Evolutionary conservation across 1,284 basidiomycete species (phyloP).

Genomic region (Austroboletus novae-zelandiae): DNA sequence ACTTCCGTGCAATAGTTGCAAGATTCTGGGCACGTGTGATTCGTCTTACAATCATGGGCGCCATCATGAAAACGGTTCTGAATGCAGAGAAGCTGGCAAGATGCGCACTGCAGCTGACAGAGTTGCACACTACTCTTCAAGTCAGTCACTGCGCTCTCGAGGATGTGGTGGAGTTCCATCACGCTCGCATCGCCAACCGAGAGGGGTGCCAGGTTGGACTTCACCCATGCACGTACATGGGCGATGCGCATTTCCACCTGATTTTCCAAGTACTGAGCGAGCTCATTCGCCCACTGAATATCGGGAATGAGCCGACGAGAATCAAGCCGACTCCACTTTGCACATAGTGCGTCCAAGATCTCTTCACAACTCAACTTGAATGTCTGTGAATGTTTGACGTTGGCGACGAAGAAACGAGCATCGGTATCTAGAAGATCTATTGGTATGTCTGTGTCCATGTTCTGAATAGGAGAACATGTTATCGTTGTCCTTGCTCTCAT

Average conservation of each 20-base stretch:
- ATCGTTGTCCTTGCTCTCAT: background rate
- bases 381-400: conserved; percentile 17
- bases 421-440: conserved; percentile 38
- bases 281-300: conserved; percentile 39
- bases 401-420: conserved; percentile 37
- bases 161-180: conserved; percentile 41
- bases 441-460: conserved; percentile 45
- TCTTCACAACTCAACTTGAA: conserved; percentile 24
- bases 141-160: conserved; percentile 42
- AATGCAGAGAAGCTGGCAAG: conserved; percentile 49
- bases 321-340: conserved; percentile 33
- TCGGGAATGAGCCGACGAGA: conserved; percentile 38
- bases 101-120: conserved; percentile 44
- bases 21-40: conserved; percentile 40
- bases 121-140: conserved; percentile 46
- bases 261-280: conserved; percentile 39
- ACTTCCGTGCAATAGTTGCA: conserved; percentile 44
- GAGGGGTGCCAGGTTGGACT: conserved; percentile 47
- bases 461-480: conserved; percentile 29
- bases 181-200: conserved; percentile 43
- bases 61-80: conserved; percentile 43
- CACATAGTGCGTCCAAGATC: conserved; percentile 26
- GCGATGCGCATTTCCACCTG: conserved; percentile 41
- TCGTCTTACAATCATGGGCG: conserved; percentile 47
- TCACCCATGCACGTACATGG: conserved; percentile 50